Conservation (phyloP, 345 rosid genomes). For the Melastoma malabathricum region DNA sequence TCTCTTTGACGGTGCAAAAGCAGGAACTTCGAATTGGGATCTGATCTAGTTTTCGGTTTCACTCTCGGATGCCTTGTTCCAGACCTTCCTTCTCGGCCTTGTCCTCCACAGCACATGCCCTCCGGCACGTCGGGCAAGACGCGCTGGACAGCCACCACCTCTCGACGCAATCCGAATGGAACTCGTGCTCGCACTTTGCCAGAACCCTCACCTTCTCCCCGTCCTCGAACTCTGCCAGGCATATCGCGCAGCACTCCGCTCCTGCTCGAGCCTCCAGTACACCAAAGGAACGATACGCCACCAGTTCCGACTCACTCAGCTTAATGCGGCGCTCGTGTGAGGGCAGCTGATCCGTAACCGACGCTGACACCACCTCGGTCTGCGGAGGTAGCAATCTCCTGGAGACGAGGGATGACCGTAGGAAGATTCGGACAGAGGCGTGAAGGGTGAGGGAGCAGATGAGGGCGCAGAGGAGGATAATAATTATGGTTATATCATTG, state of each 20-base stretch:
- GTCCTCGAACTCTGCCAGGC: slow-evolving; percentile 55
- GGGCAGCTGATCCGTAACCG: background rate
- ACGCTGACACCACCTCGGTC: slow-evolving; percentile 4
- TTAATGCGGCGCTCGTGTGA: slow-evolving; percentile 1
- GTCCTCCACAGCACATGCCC: slow-evolving; percentile 14
- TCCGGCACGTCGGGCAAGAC: slow-evolving; percentile 82
- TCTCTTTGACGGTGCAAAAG: too few species aligned
- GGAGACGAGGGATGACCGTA: slow-evolving; percentile 6
- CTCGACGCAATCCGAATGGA: slow-evolving; percentile 62
- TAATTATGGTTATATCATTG: slow-evolving; percentile 30
- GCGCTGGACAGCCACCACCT: slow-evolving; percentile 47
- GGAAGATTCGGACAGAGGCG: slow-evolving; percentile 55
- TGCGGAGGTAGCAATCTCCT: background rate
- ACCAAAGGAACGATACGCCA: slow-evolving; percentile 11
- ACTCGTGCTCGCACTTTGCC: slow-evolving; percentile 62
- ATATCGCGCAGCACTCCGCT: slow-evolving; percentile 43
- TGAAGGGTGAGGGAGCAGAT: slow-evolving; percentile 46
- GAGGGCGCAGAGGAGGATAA: slow-evolving; percentile 47
- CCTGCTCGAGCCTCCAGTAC: slow-evolving; percentile 25
- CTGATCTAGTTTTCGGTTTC: too few species aligned
- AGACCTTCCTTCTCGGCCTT: too few species aligned
- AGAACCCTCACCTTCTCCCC: slow-evolving; percentile 55
- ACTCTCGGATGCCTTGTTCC: too few species aligned
- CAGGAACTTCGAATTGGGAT: too few species aligned
- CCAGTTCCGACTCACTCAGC: slow-evolving; percentile 1